Base-by-base conservation (phyloP, 176 grass and related monocot genomes). In the Aegilops speltoides region DNA sequence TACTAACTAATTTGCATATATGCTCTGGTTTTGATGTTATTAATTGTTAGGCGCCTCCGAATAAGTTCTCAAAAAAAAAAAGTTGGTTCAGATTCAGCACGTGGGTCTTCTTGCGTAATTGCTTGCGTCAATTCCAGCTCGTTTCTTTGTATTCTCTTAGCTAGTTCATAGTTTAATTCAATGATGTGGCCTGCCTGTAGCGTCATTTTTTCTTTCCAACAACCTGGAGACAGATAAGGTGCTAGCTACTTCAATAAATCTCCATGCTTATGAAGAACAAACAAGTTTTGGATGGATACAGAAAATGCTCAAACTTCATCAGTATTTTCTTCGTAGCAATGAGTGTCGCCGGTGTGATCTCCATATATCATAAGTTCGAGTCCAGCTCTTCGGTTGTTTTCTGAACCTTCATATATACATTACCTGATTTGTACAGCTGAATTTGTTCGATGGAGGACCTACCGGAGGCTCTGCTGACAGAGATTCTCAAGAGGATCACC, bases 391-490 rank as follows among this genome's bases (percentile, higher is more conserved):
- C 16, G 7, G 14, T 3, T 40, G 24, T 24, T 38, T 45, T 20
- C 60, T 45, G 15, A 65, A 80, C 33, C 78, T 63, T 80, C 36
- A 66, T 3, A 46, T 46, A 45, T 19, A 80, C 1, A 45, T 19
- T 40, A 15, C 23, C 6, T 4, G 9, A 34, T 20, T 69, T 13
- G 8, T 67, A 40, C 20, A 72, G 69, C 20, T 72, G 36, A 11
- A 72, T 19, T 72, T 85, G 62, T 61, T 70, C 13, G 68, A 89
- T 92, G 92, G 92, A 88, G 72, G 57, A 87, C 80, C 81, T 94
- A 20, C 92, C 84, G 2, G 81, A 87, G 31, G 70, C 54, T 33
- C 48, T 94, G 9, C 59, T 91, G 45, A 46, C 48, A 48, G 87
- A 94, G 41, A 91, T 94, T 48, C 4, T 91, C 41, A 89, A 84